These are phyloP conservation scores for Penicillium rolfsii DNA, from an alignment of 2,329 filamentous ascomycete genomes.

Conservation along the genomic window DNA sequence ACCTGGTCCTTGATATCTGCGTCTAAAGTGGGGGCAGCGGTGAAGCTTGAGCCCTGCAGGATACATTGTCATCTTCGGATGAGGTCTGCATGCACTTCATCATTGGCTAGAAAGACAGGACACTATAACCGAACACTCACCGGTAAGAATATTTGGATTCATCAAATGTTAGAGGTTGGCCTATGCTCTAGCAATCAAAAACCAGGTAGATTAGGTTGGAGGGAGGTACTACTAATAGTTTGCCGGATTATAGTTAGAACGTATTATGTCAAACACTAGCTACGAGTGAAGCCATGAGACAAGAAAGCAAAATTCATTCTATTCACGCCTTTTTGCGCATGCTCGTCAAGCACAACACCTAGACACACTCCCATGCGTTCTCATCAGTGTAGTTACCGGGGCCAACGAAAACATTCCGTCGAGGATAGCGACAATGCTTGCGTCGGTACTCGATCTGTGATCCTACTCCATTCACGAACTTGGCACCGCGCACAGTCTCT, in stretches of 20 bases:
- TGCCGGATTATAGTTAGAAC: background rate
- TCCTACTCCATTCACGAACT: slow-evolving; percentile 47
- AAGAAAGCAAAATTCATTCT: background rate
- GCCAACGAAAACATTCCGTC: slow-evolving; percentile 37
- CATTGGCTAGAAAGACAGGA: background rate
- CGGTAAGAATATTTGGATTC: no score
- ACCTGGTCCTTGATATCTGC: background rate
- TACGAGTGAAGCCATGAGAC: background rate
- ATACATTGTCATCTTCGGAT: background rate
- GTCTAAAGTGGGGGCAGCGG: background rate
- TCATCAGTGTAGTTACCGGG: slow-evolving; percentile 40
- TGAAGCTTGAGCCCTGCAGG: background rate
- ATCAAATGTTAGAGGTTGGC: no score
- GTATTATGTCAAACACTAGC: background rate
- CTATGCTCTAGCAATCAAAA: no score
- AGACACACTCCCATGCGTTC: slow-evolving; percentile 41
- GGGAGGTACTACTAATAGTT: background rate
- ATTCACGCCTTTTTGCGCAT: background rate
- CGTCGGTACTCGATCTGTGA: slow-evolving; percentile 49
- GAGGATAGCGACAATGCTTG: slow-evolving; percentile 51
- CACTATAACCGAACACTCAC: background rate
- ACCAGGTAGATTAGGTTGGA: background rate
- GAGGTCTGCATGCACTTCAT: background rate
- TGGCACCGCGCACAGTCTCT: slow-evolving; percentile 48
- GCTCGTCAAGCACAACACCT: background rate